These are phyloP conservation scores for Aegilops sharonensis DNA, from an alignment of 176 grass and related monocot species.

Conservation along the genomic window DNA sequence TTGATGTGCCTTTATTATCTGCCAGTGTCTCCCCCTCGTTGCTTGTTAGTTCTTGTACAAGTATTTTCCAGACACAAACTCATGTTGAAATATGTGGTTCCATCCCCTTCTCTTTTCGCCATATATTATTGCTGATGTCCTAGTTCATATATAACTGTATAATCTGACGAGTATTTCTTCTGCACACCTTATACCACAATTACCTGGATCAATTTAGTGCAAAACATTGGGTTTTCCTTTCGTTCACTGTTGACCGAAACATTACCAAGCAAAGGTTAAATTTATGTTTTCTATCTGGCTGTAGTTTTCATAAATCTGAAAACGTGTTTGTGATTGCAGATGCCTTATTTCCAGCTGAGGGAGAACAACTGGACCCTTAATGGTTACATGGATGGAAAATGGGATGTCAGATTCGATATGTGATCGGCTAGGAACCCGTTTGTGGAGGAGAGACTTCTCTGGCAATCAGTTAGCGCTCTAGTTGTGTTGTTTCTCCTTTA, in stretches of 20 bases:
- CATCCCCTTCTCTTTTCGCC: neutral
- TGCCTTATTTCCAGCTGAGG: constrained; percentile 83
- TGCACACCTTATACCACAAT: neutral
- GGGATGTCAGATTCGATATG: constrained; percentile 75
- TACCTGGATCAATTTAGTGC: neutral
- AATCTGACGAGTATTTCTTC: neutral
- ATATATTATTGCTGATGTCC: neutral
- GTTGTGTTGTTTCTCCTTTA: neutral
- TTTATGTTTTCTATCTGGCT: neutral
- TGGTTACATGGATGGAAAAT: constrained; percentile 81
- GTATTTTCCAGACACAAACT: neutral
- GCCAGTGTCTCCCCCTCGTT: neutral
- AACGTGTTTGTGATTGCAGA: constrained; percentile 48
- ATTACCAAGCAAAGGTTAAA: neutral
- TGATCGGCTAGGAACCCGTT: constrained; percentile 14
- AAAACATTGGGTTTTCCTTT: neutral
- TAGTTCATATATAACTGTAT: neutral
- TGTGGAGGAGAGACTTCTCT: neutral
- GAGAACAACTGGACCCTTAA: constrained; percentile 93
- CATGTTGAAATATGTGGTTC: neutral
- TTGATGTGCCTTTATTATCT: neutral
- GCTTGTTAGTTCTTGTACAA: neutral
- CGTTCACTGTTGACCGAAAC: neutral
- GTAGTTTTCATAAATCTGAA: constrained; percentile 11
- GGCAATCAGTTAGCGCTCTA: neutral